Base-by-base conservation (phyloP, 495 filamentous ascomycete species). In the Cenococcum geophilum region DNA sequence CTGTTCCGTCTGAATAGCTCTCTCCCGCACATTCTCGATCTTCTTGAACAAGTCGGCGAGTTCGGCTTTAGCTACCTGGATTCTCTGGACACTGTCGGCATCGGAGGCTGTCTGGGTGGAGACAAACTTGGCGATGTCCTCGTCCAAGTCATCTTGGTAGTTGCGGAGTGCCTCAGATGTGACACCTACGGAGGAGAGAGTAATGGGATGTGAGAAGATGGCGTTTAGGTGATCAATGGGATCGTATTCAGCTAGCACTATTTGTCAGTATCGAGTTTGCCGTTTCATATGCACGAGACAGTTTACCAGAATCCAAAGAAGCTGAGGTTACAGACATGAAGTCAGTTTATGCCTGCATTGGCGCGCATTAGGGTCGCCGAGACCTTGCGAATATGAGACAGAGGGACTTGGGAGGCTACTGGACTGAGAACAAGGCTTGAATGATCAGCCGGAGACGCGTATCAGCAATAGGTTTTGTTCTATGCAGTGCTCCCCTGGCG, bases 141-240 rank as follows among this genome's bases (percentile, higher is more conserved):
- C 74, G 70, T 91, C 86, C 69, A 98, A 84, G 61, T 87, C 90
- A 84, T 95, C 77, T 77, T 95, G 88, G 76, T 89, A 87, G 68
- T 76, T 76, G 71, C 82, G 81, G 58, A 98, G 84, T 52, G 83
- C 83, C 45, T 82, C 75, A 32, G 88, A 88, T 56, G 90, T 87
- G 43, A 81, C 79, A 48, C 79, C 77, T 58, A 95, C 86, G 61
- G 89, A 87, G 58, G 86, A 84, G 52, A 97, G 84, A 67, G 91
- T 89, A 32, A 89, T 89, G 8, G 91, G 88, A 73, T 95, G 89
- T 45, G 92, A 87, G 78, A 98, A 98, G 67, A 97, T 86, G 62
- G 86, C 77, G 77, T 98, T 97, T 55, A 97, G 83, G 74, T 98
- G 92, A 53, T 89, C 83, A 77, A 96, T 85, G 52, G 95, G 92